phyloP scores from a whole-genome alignment of 2,329 filamentous ascomycete genomes.

The Penicillium sp. region DNA sequence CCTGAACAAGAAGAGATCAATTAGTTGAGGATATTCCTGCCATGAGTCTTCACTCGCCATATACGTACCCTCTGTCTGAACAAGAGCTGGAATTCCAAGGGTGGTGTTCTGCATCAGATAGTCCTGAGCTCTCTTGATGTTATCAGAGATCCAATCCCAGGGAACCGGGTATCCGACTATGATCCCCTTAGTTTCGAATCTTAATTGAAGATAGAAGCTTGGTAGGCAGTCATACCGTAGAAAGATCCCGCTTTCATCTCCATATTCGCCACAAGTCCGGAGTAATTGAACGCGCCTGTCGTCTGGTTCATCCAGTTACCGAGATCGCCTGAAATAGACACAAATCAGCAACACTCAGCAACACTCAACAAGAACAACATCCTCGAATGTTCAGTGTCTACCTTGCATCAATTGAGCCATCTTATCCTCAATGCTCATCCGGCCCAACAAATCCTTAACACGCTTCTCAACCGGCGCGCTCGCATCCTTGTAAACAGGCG shows the following conservation, averaged over 20 bases:
- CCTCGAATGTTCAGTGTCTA: conserved; percentile 6
- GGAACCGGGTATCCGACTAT: conserved; percentile 65
- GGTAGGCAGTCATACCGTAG: conserved; percentile 47
- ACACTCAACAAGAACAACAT: background rate
- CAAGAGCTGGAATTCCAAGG: conserved; percentile 70
- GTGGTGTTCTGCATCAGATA: conserved; percentile 68
- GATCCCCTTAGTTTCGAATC: background rate
- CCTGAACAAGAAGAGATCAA: conserved; percentile 10
- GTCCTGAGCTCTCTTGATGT: conserved; percentile 67
- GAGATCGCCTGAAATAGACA: conserved; percentile 57
- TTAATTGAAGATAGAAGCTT: too few species aligned
- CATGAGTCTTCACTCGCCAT: background rate
- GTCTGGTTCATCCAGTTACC: conserved; percentile 73
- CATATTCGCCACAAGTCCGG: conserved; percentile 68
- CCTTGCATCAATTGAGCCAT: conserved; percentile 67
- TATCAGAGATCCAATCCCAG: conserved; percentile 63
- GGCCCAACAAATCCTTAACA: conserved; percentile 66
- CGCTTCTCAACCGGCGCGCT: conserved; percentile 63
- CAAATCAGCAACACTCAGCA: background rate
- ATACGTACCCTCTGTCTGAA: conserved; percentile 65
- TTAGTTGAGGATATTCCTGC: background rate
- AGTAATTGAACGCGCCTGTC: conserved; percentile 66
- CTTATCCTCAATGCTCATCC: conserved; percentile 77
- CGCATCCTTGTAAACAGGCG: conserved; percentile 61
- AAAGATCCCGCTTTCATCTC: conserved; percentile 66